Evolutionary conservation across 2,329 filamentous ascomycete species (phyloP).

Genomic region (Diaporthe capsici): DNA sequence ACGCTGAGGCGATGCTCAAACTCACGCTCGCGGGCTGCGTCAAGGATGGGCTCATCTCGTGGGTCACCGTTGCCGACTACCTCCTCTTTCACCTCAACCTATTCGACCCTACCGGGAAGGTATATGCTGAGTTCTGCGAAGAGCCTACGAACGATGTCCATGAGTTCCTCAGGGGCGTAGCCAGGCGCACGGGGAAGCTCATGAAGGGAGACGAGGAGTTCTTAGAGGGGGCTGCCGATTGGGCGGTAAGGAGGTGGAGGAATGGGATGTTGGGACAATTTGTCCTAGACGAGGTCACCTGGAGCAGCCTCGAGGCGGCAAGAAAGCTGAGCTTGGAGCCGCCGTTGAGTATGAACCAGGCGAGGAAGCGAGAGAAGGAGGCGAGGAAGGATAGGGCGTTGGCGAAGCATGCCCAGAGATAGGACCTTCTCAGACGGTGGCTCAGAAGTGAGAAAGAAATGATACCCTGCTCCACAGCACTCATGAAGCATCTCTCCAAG

Average conservation of each 20-base stretch:
- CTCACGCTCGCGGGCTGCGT: constrained; percentile 92
- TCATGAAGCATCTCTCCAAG: neutral
- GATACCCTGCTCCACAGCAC: constrained; percentile 37
- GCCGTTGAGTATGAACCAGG: constrained; percentile 75
- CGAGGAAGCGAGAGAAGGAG: constrained; percentile 76
- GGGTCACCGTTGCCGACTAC: constrained; percentile 88
- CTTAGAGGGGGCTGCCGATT: constrained; percentile 80
- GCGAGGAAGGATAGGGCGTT: constrained; percentile 58
- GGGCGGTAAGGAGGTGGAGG: constrained; percentile 87
- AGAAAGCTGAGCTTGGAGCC: constrained; percentile 62
- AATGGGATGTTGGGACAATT: constrained; percentile 82
- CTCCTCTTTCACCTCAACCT: constrained; percentile 88
- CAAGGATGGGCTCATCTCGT: constrained; percentile 86
- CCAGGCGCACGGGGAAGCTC: constrained; percentile 81
- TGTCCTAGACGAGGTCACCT: constrained; percentile 81
- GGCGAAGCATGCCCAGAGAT: constrained; percentile 47
- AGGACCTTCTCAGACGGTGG: neutral
- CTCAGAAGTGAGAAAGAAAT: neutral
- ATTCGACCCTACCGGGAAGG: constrained; percentile 62
- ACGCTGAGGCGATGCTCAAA: constrained; percentile 92
- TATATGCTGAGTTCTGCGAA: constrained; percentile 73
- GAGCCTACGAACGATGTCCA: constrained; percentile 87
- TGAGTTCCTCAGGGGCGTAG: constrained; percentile 79
- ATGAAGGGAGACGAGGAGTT: constrained; percentile 80
- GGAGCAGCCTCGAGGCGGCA: constrained; percentile 67